Base-by-base conservation (phyloP, 257 asterid genomes). In the Nicotiana benthamiana region DNA sequence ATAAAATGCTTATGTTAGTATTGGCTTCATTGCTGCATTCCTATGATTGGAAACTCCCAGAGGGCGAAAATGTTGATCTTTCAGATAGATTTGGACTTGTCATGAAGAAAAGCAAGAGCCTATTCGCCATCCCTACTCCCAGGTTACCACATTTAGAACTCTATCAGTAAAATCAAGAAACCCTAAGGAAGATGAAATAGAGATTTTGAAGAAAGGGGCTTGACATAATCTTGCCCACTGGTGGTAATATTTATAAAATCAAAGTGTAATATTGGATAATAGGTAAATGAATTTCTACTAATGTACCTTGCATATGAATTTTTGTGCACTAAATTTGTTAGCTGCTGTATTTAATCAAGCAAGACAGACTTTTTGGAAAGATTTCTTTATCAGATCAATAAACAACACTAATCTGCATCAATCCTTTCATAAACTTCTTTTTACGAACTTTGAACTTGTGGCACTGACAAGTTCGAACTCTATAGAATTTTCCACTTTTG, bases 61-160 rank as follows among this genome's bases (percentile, higher is more conserved):
- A 9, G 9, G 83, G 85, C 18, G 81, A 32, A 40, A 82, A 46
- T 13, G 59, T 82, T 6, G 87, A 85, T 17, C 56, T 82, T 53
- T 43, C 80, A 30, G 87, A 85, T 11, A 67, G 60, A 79, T 85
- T 85, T 64, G 87, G 87, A 8, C 74, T 85, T 26, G 87, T 85
- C 34, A 5, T 75, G 53, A 82, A 81, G 83, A 85, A 85, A 67
- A 60, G 15, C 2, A 43, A 36, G 18, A 81, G 82, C 2, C 26
- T 82, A 30, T 63, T 84, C 17, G 84, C 83, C 15, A 70, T 84
- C 32, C 87, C 87, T 28, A 60, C 65, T 7, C 83, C 70, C 4
- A 60, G 84, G 51, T 77, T 68, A 22, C 27, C 80, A 15, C 32
- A 52, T 46, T 27, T 79, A n/a, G 17, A 76, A 1, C 75, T 67